Evolutionary conservation across 768 basidiomycete species (phyloP).

Genomic region (Termitomyces sp.): DNA sequence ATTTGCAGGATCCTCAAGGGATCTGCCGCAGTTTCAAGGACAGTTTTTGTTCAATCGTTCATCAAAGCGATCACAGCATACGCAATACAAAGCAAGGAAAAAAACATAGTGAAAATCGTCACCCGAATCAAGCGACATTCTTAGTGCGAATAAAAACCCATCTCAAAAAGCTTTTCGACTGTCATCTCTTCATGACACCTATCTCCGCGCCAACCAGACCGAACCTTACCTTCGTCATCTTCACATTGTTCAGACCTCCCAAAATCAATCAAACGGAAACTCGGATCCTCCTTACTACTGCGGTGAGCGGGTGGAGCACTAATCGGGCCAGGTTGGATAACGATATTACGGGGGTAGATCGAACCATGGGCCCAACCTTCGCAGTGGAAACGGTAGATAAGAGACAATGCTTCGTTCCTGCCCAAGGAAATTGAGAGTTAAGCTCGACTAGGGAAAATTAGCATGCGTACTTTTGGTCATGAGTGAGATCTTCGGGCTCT

Average conservation of each 20-base stretch:
- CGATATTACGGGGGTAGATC: constrained; percentile 30
- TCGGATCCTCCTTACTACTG: constrained; percentile 16
- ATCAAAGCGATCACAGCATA: neutral
- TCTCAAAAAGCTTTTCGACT: constrained; percentile 2
- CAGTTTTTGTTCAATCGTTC: constrained; percentile 19
- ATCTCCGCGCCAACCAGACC: neutral
- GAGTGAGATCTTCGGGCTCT: constrained; percentile 15
- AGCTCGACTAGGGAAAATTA: neutral
- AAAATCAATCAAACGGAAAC: constrained; percentile 39
- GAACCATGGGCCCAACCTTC: constrained; percentile 32
- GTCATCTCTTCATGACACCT: neutral
- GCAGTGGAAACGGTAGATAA: constrained; percentile 30
- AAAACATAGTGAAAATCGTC: neutral
- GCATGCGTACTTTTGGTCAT: constrained; percentile 31
- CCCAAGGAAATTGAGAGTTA: neutral
- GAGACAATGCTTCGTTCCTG: constrained; percentile 34
- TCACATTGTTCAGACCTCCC: constrained; percentile 15
- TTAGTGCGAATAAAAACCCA: constrained; percentile 2
- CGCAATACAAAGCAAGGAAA: neutral
- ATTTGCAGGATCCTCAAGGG: too few relatives aligned
- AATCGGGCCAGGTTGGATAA: constrained; percentile 28
- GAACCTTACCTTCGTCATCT: neutral
- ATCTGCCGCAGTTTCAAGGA: constrained; percentile 20
- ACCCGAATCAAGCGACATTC: neutral
- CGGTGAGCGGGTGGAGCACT: constrained; percentile 7